phyloP scores from a whole-genome alignment of 768 basidiomycete species.

The Erythrobasidium yunnanense region DNA sequence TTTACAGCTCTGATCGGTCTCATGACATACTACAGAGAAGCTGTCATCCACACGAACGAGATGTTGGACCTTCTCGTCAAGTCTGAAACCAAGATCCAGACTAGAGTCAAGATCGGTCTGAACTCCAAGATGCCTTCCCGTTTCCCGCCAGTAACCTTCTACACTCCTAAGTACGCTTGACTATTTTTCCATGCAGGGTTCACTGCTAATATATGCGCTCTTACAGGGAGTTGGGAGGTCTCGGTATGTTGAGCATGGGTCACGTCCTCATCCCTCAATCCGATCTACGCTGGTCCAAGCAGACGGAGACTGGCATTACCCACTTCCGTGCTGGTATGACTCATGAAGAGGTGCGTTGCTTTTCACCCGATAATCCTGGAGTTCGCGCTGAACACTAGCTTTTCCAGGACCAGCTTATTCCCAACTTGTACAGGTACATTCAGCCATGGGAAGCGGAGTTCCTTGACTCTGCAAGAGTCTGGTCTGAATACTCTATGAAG shows the following conservation, averaged over 20 bases:
- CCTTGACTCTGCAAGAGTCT: conserved; percentile 93
- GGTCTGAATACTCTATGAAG: conserved; percentile 99
- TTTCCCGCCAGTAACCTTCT: conserved; percentile 60
- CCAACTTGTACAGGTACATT: conserved; percentile 80
- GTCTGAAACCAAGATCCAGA: conserved; percentile 97
- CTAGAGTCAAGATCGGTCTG: conserved; percentile 93
- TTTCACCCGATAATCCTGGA: too few species aligned
- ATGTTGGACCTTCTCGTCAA: conserved; percentile 91
- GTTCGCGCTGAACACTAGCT: too few species aligned
- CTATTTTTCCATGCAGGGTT: too few species aligned
- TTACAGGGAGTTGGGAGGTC: conserved; percentile 94
- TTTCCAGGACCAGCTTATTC: conserved; percentile 56
- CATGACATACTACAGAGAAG: conserved; percentile 55
- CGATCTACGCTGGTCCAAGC: conserved; percentile 94
- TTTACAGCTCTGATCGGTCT: conserved; percentile 42
- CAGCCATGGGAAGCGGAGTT: conserved; percentile 60
- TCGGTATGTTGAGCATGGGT: conserved; percentile 99
- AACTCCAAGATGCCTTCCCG: conserved; percentile 99
- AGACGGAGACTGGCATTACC: conserved; percentile 90
- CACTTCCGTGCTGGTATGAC: conserved; percentile 99
- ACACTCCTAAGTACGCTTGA: neutral
- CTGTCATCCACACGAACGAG: conserved; percentile 89
- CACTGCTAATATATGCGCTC: conserved; percentile 45
- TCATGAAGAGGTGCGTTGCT: conserved; percentile 30
- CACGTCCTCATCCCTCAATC: conserved; percentile 97